phyloP scores from a whole-genome alignment of 768 basidiomycete genomes.

The Porphyrellus cyaneotinctus region DNA sequence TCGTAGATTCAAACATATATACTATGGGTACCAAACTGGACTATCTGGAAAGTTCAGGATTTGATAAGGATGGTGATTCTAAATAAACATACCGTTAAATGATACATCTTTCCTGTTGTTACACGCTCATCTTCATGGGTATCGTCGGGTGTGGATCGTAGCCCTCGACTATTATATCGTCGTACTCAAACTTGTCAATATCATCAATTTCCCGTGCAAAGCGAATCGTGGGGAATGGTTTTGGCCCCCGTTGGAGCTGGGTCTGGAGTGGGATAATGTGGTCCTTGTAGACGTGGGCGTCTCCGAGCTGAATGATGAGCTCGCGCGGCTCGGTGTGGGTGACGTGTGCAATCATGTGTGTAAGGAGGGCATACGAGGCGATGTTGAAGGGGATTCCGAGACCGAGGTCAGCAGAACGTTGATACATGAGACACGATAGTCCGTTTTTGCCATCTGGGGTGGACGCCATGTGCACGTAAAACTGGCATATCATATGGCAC shows the following conservation, averaged over 20 bases:
- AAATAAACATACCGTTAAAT: too few species aligned
- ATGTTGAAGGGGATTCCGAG: slow-evolving; percentile 99
- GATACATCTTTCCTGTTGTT: slow-evolving; percentile 2
- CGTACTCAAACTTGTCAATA: slow-evolving; percentile 76
- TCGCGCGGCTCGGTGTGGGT: slow-evolving; percentile 85
- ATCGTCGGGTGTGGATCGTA: slow-evolving; percentile 83
- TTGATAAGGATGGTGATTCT: too few species aligned
- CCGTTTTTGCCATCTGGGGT: slow-evolving; percentile 49
- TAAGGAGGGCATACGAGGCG: slow-evolving; percentile 95
- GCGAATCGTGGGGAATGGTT: slow-evolving; percentile 74
- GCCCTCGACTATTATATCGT: slow-evolving; percentile 84
- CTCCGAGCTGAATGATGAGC: slow-evolving; percentile 92
- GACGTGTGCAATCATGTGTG: slow-evolving; percentile 95
- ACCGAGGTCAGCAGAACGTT: slow-evolving; percentile 94
- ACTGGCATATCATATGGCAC: slow-evolving; percentile 98
- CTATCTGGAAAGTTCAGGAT: too few species aligned
- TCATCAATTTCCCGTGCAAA: slow-evolving; percentile 65
- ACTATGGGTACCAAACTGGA: too few species aligned
- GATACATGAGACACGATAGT: slow-evolving; percentile 95
- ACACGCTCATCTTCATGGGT: slow-evolving; percentile 96
- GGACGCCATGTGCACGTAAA: slow-evolving; percentile 89
- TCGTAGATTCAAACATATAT: too few species aligned
- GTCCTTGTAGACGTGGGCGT: slow-evolving; percentile 94
- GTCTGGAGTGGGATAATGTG: slow-evolving; percentile 83
- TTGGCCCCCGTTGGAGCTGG: slow-evolving; percentile 77